Evolutionary conservation across 2,329 filamentous ascomycete genomes (phyloP), one percentile per base, ranked within the genome.

Genomic region (Chaetomium sp.): DNA sequence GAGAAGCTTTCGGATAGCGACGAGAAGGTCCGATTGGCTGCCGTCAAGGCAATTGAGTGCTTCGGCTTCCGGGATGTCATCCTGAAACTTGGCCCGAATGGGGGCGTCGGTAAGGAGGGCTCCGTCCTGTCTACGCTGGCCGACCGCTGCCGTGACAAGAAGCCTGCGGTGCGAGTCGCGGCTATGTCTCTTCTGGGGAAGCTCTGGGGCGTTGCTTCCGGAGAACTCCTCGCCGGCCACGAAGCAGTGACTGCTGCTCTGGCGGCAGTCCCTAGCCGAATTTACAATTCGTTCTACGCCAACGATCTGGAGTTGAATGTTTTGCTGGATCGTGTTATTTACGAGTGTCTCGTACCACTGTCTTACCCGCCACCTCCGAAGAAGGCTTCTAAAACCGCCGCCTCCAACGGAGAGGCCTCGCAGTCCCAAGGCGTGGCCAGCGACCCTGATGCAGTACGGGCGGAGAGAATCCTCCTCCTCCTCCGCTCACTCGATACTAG

Each of bases 151-250:
- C 90, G 91, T 64, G 95, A 99, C 72, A 86, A 87, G 59, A 92
- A 87, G 68, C 82, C 86, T 11, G 77, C 82, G 43, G 89, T 99
- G 9, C 88, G 92, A 55, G 84, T 88, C 41, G 89, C 92, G 64
- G 91, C 90, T 32, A 95, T 96, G 82, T 86, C 85, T 50, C 78
- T 95, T 7, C 76, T 97, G 1, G 89, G 84, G 9, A 89, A 86
- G 59, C 85, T 97, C 34, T 99, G 94, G 94, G 91, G 89, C n/a
- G 91, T 95, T 14, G 92, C 89, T 10, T 84, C 86, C 14, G 89
- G 90, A 14, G 91, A 96, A 65, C 88, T 99, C 64, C 85, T 89
- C 32, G 83, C 87, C 52, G 89, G 89, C 11, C 87, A 92, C 64
- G 89, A 96, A 63, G 76, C 79, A 14, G 86, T 95, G 19, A 81